Percentiles rank a stretch among this genome's conserved stretches.
phyloP scores from a whole-genome alignment of 305 asterid species.

The Fraxinus velutina region DNA sequence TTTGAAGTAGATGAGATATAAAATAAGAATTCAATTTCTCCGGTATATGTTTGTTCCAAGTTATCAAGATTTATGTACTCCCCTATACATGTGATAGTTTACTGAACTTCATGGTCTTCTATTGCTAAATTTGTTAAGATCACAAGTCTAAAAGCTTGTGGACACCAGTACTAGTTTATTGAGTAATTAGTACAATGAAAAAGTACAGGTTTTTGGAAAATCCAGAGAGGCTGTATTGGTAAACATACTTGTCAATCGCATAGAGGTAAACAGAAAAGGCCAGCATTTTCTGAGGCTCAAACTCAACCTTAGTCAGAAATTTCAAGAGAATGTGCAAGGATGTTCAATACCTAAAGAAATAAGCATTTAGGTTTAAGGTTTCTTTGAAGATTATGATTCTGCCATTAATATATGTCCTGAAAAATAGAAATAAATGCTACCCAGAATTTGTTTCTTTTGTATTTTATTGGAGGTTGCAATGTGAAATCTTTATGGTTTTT shows the following conservation, averaged over 20 bases:
- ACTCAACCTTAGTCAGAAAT: not conserved
- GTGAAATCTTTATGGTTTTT: not conserved
- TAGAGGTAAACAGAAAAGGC: not conserved
- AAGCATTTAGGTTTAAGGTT: not conserved
- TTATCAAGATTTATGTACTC: not conserved
- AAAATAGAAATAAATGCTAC: not conserved
- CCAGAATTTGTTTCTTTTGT: not conserved
- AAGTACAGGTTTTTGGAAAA: not conserved
- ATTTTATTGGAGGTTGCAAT: not conserved
- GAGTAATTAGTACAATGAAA: not conserved
- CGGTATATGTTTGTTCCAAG: not conserved
- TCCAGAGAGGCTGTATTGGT: not conserved
- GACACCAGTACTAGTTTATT: not conserved
- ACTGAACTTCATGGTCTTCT: not conserved
- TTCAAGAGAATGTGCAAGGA: not conserved
- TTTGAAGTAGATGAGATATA: not conserved
- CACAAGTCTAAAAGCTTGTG: not conserved
- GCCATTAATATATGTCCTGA: not conserved
- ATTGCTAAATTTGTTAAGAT: not conserved
- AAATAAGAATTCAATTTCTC: not conserved
- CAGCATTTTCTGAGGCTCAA: not conserved
- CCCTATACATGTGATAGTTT: not conserved
- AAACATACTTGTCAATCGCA: not conserved
- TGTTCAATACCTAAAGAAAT: not conserved
- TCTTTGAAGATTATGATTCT: not conserved